A percentile compares a stretch with the other conserved stretches of the same genome.
These are phyloP conservation scores for Taphrina betulina DNA, from an alignment of 1,139 yeast species.

Conservation along the genomic window DNA sequence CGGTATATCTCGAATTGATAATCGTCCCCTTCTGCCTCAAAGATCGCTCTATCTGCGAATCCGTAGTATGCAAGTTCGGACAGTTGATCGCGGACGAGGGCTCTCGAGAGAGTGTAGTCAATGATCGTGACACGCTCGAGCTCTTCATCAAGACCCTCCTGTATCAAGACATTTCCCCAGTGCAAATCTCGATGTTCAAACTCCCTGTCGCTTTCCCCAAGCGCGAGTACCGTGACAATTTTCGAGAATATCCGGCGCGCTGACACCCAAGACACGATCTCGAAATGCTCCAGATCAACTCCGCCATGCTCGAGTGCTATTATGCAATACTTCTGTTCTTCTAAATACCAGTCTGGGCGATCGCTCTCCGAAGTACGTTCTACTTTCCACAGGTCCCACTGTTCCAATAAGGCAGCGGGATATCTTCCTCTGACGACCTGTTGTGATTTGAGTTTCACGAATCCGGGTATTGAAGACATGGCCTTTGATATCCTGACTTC, in stretches of 20 bases:
- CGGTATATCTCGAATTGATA: slow-evolving; percentile 57
- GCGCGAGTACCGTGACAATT: slow-evolving; percentile 51
- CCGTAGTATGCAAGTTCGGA: slow-evolving; percentile 42
- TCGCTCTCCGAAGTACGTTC: slow-evolving; percentile 43
- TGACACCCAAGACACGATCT: slow-evolving; percentile 53
- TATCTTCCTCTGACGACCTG: slow-evolving; percentile 52
- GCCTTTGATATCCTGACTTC: slow-evolving; percentile 51
- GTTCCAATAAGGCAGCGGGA: slow-evolving; percentile 47
- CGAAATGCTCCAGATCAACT: slow-evolving; percentile 50
- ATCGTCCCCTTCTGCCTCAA: slow-evolving; percentile 50
- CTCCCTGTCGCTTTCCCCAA: slow-evolving; percentile 52
- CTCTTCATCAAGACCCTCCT: slow-evolving; percentile 33
- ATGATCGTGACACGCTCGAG: slow-evolving; percentile 51
- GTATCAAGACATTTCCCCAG: slow-evolving; percentile 57
- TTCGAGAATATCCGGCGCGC: slow-evolving; percentile 57
- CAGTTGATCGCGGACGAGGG: slow-evolving; percentile 40
- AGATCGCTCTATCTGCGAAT: slow-evolving; percentile 54
- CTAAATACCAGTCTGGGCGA: slow-evolving; percentile 45
- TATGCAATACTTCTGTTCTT: slow-evolving; percentile 50
- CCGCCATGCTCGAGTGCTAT: slow-evolving; percentile 54
- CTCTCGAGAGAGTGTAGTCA: slow-evolving; percentile 59
- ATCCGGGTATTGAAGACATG: slow-evolving; percentile 48
- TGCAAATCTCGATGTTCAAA: slow-evolving; percentile 71
- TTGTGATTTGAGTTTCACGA: slow-evolving; percentile 47
- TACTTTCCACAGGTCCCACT: slow-evolving; percentile 50